These are phyloP conservation scores for Talaromyces piceae DNA, from an alignment of 2,329 filamentous ascomycete species.

Conservation along the genomic window DNA sequence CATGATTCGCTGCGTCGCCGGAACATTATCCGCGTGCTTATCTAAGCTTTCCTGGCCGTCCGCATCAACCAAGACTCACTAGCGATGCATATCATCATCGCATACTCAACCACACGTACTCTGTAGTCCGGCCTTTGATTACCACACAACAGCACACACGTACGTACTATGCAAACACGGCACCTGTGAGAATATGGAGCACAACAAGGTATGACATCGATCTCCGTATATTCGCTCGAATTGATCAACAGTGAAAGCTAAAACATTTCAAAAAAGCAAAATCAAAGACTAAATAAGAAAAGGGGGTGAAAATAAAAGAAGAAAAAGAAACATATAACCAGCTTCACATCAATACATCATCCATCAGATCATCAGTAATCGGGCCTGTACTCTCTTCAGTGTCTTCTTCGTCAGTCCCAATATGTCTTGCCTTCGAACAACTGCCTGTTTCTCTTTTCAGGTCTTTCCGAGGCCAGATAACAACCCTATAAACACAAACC, in stretches of 20 bases:
- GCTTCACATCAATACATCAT: constrained; percentile 4
- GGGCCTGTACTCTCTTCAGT: neutral
- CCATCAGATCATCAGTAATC: neutral
- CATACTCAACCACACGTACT: no score
- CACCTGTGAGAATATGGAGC: no score
- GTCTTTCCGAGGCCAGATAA: neutral
- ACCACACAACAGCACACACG: no score
- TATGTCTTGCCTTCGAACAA: neutral
- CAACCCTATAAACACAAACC: neutral
- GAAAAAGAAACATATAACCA: constrained; percentile 3
- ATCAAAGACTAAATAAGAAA: neutral
- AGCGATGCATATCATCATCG: no score
- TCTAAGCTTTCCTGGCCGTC: no score
- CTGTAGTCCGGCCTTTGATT: no score
- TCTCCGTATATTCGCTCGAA: neutral
- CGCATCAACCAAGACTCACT: no score
- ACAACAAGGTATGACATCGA: neutral
- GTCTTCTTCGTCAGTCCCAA: neutral
- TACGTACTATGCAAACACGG: no score
- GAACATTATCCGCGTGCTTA: neutral
- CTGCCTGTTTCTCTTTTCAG: neutral
- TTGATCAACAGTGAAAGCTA: neutral
- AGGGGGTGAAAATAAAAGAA: neutral
- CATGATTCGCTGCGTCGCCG: no score
- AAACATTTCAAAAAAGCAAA: constrained; percentile 2